These are phyloP conservation scores for Parsonsia alboflavescens DNA, from an alignment of 257 asterid genomes.

Conservation along the genomic window DNA sequence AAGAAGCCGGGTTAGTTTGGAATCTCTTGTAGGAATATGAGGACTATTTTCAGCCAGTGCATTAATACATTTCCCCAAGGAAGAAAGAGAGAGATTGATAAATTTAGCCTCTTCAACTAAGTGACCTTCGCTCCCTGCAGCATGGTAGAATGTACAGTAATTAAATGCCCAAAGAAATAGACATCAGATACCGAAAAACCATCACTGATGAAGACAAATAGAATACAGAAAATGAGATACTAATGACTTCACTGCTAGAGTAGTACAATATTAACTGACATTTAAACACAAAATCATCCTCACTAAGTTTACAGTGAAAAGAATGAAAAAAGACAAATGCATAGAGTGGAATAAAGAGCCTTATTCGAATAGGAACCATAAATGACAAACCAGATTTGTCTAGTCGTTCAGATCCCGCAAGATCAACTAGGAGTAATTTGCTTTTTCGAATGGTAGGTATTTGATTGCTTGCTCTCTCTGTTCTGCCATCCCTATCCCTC, in stretches of 20 bases:
- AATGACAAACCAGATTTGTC: slow-evolving; percentile 70
- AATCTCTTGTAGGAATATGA: slow-evolving; percentile 89
- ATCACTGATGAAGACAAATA: background rate
- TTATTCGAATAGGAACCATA: slow-evolving; percentile 4
- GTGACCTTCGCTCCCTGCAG: slow-evolving; percentile 87
- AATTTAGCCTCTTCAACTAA: slow-evolving; percentile 81
- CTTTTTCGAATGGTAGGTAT: slow-evolving; percentile 65
- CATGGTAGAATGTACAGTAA: slow-evolving; percentile 13
- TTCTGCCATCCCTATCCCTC: slow-evolving; percentile 30
- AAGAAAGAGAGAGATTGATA: slow-evolving; percentile 81
- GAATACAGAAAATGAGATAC: background rate
- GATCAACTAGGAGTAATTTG: slow-evolving; percentile 88
- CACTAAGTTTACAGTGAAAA: background rate
- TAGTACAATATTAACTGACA: background rate
- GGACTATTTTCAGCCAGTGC: slow-evolving; percentile 90
- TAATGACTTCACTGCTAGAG: background rate
- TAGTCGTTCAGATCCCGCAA: slow-evolving; percentile 89
- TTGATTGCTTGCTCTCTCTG: slow-evolving; percentile 34
- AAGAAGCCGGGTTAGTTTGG: slow-evolving; percentile 83
- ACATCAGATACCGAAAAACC: background rate
- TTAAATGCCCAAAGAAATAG: background rate
- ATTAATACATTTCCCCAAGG: slow-evolving; percentile 84
- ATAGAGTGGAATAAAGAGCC: background rate
- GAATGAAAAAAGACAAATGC: background rate
- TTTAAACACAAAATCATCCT: background rate